Base-by-base conservation (phyloP, 2,329 filamentous ascomycete genomes). In the Fusarium equiseti region DNA sequence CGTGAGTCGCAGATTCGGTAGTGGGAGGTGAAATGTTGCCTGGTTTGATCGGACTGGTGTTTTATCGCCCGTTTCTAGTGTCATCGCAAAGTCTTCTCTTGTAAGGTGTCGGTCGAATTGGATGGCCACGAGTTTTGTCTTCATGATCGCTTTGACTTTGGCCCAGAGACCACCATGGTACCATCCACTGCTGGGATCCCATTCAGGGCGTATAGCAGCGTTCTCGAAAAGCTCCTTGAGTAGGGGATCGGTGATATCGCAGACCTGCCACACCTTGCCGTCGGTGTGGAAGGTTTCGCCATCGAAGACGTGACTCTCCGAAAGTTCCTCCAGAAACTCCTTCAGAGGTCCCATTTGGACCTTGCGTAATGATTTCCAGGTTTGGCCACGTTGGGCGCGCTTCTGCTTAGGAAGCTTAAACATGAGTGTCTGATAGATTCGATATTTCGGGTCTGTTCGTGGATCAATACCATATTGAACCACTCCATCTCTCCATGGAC, bases 251-350 rank as follows among this genome's bases (percentile, higher is more conserved):
- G 89, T 91, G 58, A 98, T 91, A 79, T 99, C 96, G 81, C 94
- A 97, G 27, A 97, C 88, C 83, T 98, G 96, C 92, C 94, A 99
- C 52, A 96, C 91, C 75, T 96, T 96, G 42, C 94, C 94, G 75
- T 97, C 94, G 2, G 88, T 87, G 18, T 89, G 89, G 58, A 95
- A 89, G 4, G 86, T 87, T 63, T 89, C 85, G 49, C 95, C 95
- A 66, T 97, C 93, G 79, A 98, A 98, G 3, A 95, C 83, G 79
- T 98, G 95, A 56, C 86, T 90, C 31, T 83, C 78, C 22, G 79
- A 80, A 35, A 82, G 78, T 26, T 82, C 81, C 46, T 82, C 81
- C 12, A 79, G 71, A 35, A 80, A 78, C 60, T 78, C 80, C 22
- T 80, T 82, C 9, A 81, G 76, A 29, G 82, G 81, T 16, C 79